Conservation (phyloP, 1,284 basidiomycete genomes). For the Heterobasidion parviporum region DNA sequence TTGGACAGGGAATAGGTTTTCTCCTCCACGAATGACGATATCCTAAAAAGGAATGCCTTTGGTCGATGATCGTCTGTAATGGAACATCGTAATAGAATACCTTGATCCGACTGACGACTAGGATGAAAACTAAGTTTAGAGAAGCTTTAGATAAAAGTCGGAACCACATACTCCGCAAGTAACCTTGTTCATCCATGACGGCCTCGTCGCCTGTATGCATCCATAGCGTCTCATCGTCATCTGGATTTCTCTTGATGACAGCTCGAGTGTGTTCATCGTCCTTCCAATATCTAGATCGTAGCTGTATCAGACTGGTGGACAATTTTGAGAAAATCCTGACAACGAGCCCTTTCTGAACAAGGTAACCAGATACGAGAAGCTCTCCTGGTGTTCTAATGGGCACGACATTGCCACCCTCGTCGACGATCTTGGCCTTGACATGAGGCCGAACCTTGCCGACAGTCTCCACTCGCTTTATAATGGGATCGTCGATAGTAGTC, state of each 20-base stretch:
- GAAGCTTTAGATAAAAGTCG: not conserved
- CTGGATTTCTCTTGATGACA: slow-evolving; percentile 40
- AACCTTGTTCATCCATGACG: slow-evolving; percentile 78
- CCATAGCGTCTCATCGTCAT: slow-evolving; percentile 58
- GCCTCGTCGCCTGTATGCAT: slow-evolving; percentile 84
- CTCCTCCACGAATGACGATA: slow-evolving; percentile 83
- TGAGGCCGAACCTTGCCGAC: slow-evolving; percentile 73
- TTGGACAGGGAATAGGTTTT: slow-evolving; percentile 82
- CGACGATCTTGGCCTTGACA: slow-evolving; percentile 68
- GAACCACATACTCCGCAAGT: slow-evolving; percentile 51
- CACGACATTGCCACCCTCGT: slow-evolving; percentile 50
- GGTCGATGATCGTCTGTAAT: not conserved
- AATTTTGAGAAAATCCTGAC: not conserved
- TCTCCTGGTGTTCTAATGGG: slow-evolving; percentile 68
- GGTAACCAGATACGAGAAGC: slow-evolving; percentile 66
- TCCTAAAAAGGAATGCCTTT: slow-evolving; percentile 35
- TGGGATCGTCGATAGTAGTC: slow-evolving; percentile 55
- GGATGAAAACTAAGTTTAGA: slow-evolving; percentile 5
- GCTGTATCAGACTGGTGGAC: slow-evolving; percentile 3
- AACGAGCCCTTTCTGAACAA: slow-evolving; percentile 68
- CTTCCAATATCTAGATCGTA: slow-evolving; percentile 59
- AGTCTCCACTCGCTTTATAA: slow-evolving; percentile 72
- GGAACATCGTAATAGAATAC: slow-evolving; percentile 21
- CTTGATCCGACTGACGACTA: slow-evolving; percentile 76
- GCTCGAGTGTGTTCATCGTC: slow-evolving; percentile 62